Base-by-base conservation (phyloP, 192 early-diverging fungal species). In the Gonapodya sp. region DNA sequence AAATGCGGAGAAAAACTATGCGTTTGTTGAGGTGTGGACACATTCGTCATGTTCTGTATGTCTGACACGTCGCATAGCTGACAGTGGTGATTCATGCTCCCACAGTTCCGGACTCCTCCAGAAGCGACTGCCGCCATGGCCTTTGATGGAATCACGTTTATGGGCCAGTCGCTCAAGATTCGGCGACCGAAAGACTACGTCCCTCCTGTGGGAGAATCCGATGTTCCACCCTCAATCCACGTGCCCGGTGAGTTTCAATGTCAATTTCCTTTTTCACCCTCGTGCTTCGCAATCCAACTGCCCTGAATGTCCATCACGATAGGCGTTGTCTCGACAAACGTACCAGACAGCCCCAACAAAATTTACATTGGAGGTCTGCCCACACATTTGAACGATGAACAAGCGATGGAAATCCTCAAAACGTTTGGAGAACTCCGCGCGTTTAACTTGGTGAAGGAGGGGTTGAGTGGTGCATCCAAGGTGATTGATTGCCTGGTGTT, bases 331-430 rank as follows among this genome's bases (percentile, higher is more conserved):
- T 94, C 94, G n/a, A 94, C 90, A 32, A 94, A 92, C 78, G 95
- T 98, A 1, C 93, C 94, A 0, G 96, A 97, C 82, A 93, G 91
- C 82, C 93, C 95, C 30, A 88, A 97, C 88, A 97, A 97, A 85
- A 92, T 99, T 30, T 98, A 96, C 85, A 90, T 99, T 77, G 96
- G 96, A 72, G 96, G 96, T 1, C 84, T 99, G 34, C 97, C 97
- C 0, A 86, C 87, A 1, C 95, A 96, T 80, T 87, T 99, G 35
- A 93, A 89, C 35, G 95, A 97, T 31, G 94, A 96, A 36, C 96
- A 99, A 86, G 93, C 98, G 32, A 95, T 93, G 84, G 97, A 99
- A 78, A 86, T 99, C 31, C 84, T 99, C 82, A 91, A 92, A 37
- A 91, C 97, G 0, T 99, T 99, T 93, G 97, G 97, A 75, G 93